Conservation (phyloP, 192 early-diverging fungal genomes). For the Dissophora ornata region DNA sequence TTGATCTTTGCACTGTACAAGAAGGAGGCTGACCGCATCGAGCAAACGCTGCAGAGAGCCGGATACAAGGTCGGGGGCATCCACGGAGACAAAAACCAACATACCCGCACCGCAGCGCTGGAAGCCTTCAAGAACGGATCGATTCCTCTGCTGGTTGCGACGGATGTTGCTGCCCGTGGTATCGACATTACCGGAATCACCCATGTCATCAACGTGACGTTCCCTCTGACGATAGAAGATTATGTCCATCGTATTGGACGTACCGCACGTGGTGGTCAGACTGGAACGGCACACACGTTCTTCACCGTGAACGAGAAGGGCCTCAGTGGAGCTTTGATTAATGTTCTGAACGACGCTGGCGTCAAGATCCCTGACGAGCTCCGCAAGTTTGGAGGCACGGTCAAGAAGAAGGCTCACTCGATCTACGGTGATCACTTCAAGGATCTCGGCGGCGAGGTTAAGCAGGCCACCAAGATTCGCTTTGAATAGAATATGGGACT, state of each 20-base stretch:
- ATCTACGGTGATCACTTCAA: conserved; percentile 97
- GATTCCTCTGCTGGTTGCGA: conserved; percentile 90
- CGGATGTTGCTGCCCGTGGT: conserved; percentile 93
- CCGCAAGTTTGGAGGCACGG: conserved; percentile 93
- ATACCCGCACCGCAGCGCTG: conserved; percentile 82
- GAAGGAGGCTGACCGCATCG: conserved; percentile 90
- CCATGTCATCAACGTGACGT: conserved; percentile 96
- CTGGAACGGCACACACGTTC: conserved; percentile 89
- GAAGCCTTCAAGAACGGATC: conserved; percentile 84
- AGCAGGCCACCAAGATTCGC: conserved; percentile 87
- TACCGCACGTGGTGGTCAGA: conserved; percentile 94
- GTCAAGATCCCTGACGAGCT: conserved; percentile 88
- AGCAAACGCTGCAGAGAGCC: conserved; percentile 73
- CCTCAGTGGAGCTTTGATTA: conserved; percentile 89
- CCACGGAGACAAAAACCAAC: conserved; percentile 93
- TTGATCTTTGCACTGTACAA: conserved; percentile 97
- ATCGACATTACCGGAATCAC: conserved; percentile 92
- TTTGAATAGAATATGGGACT: conserved; percentile 66
- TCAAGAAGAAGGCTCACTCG: conserved; percentile 97
- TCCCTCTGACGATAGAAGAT: conserved; percentile 97
- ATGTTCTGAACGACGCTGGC: conserved; percentile 89
- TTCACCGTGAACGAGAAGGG: conserved; percentile 92
- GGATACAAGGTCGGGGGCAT: conserved; percentile 89
- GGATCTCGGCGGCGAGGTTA: conserved; percentile 83
- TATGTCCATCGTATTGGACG: conserved; percentile 95